Percentiles rank a stretch among this genome's conserved stretches.
Evolutionary conservation across 2,329 filamentous ascomycete genomes (phyloP).

Genomic region (Arthroderma uncinatum): DNA sequence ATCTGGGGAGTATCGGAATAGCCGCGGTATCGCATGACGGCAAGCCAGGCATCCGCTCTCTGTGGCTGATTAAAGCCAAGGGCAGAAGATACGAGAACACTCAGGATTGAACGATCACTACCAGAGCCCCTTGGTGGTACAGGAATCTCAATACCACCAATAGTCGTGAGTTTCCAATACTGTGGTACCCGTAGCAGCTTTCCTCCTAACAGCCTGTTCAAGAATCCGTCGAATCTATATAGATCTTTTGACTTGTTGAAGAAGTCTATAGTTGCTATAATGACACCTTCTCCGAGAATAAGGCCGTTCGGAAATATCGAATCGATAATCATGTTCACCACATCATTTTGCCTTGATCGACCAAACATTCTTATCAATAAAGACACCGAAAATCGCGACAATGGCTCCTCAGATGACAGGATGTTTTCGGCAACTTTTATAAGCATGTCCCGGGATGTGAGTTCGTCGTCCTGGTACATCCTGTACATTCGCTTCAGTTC

Average conservation of each 20-base stretch:
- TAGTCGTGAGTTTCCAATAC: constrained; percentile 11
- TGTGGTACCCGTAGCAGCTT: constrained; percentile 25
- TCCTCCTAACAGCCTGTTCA: constrained; percentile 28
- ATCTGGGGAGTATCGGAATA: constrained; percentile 29
- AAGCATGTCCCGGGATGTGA: constrained; percentile 28
- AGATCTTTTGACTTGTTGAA: constrained; percentile 33
- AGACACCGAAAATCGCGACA: constrained; percentile 25
- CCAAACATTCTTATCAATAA: constrained; percentile 30
- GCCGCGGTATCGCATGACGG: constrained; percentile 25
- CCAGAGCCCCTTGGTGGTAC: constrained; percentile 27
- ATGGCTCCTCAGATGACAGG: constrained; percentile 26
- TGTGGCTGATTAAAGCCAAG: constrained; percentile 34
- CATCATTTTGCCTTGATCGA: constrained; percentile 30
- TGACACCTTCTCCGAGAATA: constrained; percentile 25
- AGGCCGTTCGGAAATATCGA: constrained; percentile 31
- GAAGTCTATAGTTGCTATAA: constrained; percentile 28
- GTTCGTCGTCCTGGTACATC: constrained; percentile 20
- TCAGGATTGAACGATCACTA: constrained; percentile 27
- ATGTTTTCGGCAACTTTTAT: constrained; percentile 28
- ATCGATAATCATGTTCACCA: constrained; percentile 29
- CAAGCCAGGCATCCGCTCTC: constrained; percentile 32
- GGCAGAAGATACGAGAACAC: constrained; percentile 27
- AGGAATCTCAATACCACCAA: constrained; percentile 30
- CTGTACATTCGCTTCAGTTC: constrained; percentile 23
- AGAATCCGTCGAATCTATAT: constrained; percentile 31